Evolutionary conservation across 805 yeast genomes (phyloP), one percentile per base, ranked within the genome.

Genomic region (Yarrowia sp.): DNA sequence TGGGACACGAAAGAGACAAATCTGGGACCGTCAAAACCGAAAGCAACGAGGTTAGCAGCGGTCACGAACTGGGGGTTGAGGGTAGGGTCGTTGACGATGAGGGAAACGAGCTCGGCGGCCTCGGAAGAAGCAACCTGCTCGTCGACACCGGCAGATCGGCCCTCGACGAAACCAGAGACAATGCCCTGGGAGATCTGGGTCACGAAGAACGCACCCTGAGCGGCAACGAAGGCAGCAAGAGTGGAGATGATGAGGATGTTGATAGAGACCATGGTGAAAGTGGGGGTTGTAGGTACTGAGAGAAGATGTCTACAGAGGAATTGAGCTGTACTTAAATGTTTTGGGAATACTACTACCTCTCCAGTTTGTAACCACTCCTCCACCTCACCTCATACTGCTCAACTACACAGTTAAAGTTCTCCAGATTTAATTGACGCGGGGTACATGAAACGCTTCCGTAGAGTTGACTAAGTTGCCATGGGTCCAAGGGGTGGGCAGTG

Each of bases 191-290:
- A 34, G 63, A 70, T 10, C 34, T 47, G 66, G 53, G 43, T 19
- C 24, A 67, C 67, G 30, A 68, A 58, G 44, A 58, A 58, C 38
- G 33, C 55, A 15, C 19, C 50, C 14, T 61, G 69, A 34, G 69
- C 70, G 15, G 49, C 38, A 30, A 52, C 70, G 1, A 55, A 61
- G 20, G 68, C 53, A n/a, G 66, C 71, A 39, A 46, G 66, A 63
- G 64, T 68, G 56, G 53, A 36, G 43, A 34, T 47, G 53, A 68
- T 39, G 73, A 72, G 47, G 76, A 72, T 36, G 71, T 74, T 53
- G 76, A 75, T 17, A 71, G 75, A 47, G 74, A 74, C 70, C 70
- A 68, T 68, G 42, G 58, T 52, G 13, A n/a, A n/a, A 46, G n/a
- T 8, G 17, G 19, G 15, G 19, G 19, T 30, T 15, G 56, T 52